Evolutionary conservation across 257 asterid species (phyloP).

Genomic region (Petunia axillaris): DNA sequence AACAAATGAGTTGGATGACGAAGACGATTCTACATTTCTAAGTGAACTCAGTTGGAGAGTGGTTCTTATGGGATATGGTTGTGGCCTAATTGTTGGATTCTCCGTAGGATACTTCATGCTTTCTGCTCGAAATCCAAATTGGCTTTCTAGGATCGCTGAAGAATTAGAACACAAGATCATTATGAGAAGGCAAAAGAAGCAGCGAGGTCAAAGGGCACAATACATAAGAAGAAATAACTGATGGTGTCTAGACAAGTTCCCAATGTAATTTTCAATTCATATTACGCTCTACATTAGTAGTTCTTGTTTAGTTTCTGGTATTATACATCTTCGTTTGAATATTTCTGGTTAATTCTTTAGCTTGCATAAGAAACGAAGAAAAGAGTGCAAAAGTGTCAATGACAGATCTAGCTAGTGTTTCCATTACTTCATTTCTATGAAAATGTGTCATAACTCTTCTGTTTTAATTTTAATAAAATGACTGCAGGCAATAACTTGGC

Average conservation of each 20-base stretch:
- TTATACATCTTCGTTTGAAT: slow-evolving; percentile 9
- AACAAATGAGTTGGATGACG: background rate
- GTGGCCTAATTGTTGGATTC: slow-evolving; percentile 10
- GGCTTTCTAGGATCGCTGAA: background rate
- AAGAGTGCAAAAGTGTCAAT: too few species aligned
- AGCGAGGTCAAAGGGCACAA: background rate
- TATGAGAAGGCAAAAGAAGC: background rate
- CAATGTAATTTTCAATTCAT: background rate
- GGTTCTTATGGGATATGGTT: slow-evolving; percentile 27
- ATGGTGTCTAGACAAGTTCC: background rate
- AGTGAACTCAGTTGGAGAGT: slow-evolving; percentile 18
- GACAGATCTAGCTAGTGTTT: too few species aligned
- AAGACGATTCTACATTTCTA: background rate
- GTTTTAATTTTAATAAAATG: too few species aligned
- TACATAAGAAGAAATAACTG: background rate
- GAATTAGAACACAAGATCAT: background rate
- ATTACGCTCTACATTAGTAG: background rate
- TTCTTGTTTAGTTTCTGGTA: background rate
- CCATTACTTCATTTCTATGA: too few species aligned
- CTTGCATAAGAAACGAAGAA: too few species aligned
- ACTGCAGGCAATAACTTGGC: background rate
- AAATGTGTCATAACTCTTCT: too few species aligned
- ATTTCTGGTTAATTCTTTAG: background rate
- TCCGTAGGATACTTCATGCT: background rate
- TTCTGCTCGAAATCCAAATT: background rate